Base-by-base conservation (phyloP, 345 rosid species). In the Camelina sativa region DNA sequence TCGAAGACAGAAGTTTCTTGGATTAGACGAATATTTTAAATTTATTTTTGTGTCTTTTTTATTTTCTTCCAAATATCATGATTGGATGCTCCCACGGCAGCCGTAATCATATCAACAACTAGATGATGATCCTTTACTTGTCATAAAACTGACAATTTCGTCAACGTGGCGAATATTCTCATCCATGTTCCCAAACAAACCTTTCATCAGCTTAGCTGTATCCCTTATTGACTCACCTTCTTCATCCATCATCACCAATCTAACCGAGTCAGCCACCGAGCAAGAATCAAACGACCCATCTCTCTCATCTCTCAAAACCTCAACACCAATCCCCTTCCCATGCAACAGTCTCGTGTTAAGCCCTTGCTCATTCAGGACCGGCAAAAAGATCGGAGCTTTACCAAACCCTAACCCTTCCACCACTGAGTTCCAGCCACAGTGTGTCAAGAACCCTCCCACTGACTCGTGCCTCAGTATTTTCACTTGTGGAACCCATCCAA, bases 291-390 rank as follows among this genome's bases (percentile, higher is more conserved):
- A 86, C 40, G 78, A 74, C 10, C 88, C 90, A 20, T 84, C 80
- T 19, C 43, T 43, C 37, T 80, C 78, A 25, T 81, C 56, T 47
- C 85, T 78, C 0, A 72, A 67, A 10, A 84, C 38, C 76, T 81
- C 84, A 23, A 80, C 32, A 7, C 88, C 90, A 0, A 86, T 41
- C 22, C 74, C 76, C 55, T 74, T 83, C 30, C 44, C 84, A 0
- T 69, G 72, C 47, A 86, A 71, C 19, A 83, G 46, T 73, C 84
- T 80, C 4, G 83, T 78, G 30, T 76, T 83, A 0, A 84, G 54
- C 30, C 90, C 88, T 62, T 86, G 88, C 41, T 83, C 88, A 44
- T 75, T 63, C 65, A 74, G 7, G 55, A 81, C 78, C 0, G 85
- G 86, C 3, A 84, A 30, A 43, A 78, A 48, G 2, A 86, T 69